Percentiles rank a stretch among this genome's conserved stretches.
Evolutionary conservation across 2,329 filamentous ascomycete species (phyloP).

Genomic region (Colletotrichum horii): DNA sequence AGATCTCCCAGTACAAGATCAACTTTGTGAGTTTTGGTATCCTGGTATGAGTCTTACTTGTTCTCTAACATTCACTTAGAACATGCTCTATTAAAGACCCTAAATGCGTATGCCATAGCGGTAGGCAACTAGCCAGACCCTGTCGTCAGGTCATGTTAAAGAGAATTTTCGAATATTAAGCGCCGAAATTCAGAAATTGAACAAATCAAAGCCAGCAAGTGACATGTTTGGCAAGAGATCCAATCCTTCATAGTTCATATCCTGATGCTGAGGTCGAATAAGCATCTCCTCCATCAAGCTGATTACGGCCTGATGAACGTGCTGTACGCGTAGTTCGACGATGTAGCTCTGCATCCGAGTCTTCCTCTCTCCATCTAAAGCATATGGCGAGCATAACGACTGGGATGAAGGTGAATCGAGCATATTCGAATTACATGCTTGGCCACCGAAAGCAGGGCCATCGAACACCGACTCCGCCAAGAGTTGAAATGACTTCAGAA

Average conservation of each 20-base stretch:
- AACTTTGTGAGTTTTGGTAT: neutral
- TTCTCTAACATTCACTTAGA: neutral
- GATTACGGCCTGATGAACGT: neutral
- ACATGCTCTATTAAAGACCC: neutral
- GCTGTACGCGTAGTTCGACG: neutral
- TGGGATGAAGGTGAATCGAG: neutral
- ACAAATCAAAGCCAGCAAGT: neutral
- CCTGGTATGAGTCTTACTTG: neutral
- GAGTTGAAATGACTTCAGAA: neutral
- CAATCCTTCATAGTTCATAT: neutral
- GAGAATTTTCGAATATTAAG: no score
- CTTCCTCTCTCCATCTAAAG: neutral
- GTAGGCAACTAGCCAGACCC: fast-evolving
- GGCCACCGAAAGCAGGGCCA: neutral
- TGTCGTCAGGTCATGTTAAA: no score
- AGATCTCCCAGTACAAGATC: neutral
- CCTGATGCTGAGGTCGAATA: neutral
- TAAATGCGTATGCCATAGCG: fast-evolving
- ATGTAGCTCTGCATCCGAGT: neutral
- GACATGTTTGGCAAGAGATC: neutral
- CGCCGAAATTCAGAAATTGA: neutral
- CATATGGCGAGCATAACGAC: neutral
- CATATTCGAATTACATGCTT: neutral
- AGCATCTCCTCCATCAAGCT: neutral
- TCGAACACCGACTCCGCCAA: neutral